Conservation (phyloP, 495 filamentous ascomycete species). For the Penicillium paxilli region DNA sequence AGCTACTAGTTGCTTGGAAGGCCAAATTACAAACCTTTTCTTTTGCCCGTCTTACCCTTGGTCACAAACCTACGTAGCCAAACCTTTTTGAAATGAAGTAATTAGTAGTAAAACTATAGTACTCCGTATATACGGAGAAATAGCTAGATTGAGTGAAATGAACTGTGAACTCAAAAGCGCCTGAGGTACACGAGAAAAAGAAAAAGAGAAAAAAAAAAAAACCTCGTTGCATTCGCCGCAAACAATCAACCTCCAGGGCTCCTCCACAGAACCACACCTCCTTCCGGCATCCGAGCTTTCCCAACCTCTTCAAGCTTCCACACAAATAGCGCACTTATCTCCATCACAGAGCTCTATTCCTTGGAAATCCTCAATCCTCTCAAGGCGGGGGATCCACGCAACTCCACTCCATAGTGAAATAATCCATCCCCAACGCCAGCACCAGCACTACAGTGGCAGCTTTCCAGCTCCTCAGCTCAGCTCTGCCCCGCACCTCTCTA, state of each 20-base stretch:
- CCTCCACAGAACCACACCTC: neutral
- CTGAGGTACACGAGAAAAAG: neutral
- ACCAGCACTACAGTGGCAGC: too few relatives aligned
- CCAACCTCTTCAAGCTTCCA: neutral
- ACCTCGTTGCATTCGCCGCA: conserved; percentile 9
- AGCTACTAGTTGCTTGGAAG: too few relatives aligned
- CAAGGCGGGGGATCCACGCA: neutral
- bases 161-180: too few relatives aligned
- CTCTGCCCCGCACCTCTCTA: neutral
- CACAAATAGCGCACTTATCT: neutral
- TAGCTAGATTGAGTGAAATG: too few relatives aligned
- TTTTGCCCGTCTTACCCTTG: too few relatives aligned
- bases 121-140: too few relatives aligned
- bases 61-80: too few relatives aligned
- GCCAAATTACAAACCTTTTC: too few relatives aligned
- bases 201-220: neutral
- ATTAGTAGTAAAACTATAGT: too few relatives aligned
- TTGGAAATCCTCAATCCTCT: neutral
- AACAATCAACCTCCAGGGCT: neutral
- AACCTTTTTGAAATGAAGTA: too few relatives aligned
- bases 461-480: too few relatives aligned
- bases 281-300: neutral
- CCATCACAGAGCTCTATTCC: neutral
- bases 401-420: neutral
- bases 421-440: neutral